Evolutionary conservation across 2,329 filamentous ascomycete genomes (phyloP).

Genomic region (Bipolaris oryzae): DNA sequence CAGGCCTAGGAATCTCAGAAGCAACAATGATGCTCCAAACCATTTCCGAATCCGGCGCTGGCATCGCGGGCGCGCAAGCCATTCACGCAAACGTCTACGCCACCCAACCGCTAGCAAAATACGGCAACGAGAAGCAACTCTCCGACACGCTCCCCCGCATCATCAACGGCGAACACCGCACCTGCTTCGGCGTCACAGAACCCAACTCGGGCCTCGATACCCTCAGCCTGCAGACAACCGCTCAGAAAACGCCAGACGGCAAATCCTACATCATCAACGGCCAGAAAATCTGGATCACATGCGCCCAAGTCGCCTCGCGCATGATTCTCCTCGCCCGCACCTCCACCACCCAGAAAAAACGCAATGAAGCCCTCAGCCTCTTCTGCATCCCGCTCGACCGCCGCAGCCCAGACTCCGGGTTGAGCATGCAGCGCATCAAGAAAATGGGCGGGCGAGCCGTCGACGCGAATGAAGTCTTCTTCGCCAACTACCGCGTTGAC

Average conservation of each 20-base stretch:
- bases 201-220: conserved; percentile 82
- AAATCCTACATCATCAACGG: conserved; percentile 70
- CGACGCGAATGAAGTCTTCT: conserved; percentile 87
- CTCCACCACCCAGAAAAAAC: conserved; percentile 69
- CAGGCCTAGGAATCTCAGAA: conserved; percentile 78
- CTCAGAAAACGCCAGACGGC: conserved; percentile 48
- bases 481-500: conserved; percentile 75
- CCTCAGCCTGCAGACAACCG: conserved; percentile 60
- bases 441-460: conserved; percentile 87
- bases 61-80: conserved; percentile 70
- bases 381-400: conserved; percentile 85
- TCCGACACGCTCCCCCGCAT: conserved; percentile 70
- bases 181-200: conserved; percentile 86
- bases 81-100: conserved; percentile 72
- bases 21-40: conserved; percentile 89
- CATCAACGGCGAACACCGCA: conserved; percentile 72
- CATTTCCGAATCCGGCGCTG: conserved; percentile 77
- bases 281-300: conserved; percentile 91
- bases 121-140: conserved; percentile 70
- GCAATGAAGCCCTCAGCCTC: conserved; percentile 76
- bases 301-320: conserved; percentile 78
- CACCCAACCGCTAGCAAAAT: conserved; percentile 75
- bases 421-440: conserved; percentile 73
- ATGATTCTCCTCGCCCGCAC: conserved; percentile 86
- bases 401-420: conserved; percentile 59